Base-by-base conservation (phyloP, 345 rosid species). In the Balakata baccata region DNA sequence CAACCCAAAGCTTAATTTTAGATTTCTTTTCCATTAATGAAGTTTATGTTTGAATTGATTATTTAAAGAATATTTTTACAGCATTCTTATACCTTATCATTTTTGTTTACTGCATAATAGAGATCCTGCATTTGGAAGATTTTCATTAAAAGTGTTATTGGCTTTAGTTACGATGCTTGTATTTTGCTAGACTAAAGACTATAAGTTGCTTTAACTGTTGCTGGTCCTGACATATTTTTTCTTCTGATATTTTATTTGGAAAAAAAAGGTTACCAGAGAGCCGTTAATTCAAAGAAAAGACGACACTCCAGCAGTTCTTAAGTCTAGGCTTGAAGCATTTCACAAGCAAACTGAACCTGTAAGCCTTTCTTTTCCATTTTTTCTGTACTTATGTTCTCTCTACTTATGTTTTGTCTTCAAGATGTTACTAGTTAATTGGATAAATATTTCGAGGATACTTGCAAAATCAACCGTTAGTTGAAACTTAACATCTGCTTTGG, bases 321-420 rank as follows among this genome's bases (percentile, higher is more conserved):
- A 75, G 78, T 90, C 96, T 45, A 88, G 98, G 82, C 93, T 94
- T 54, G 92, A 89, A 71, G 88, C 93, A 62, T 94, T 92, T 77
- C 97, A 94, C 87, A 86, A 76, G 86, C 97, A 92, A 82, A 94
- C 98, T 10, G 89, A 90, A 79, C 97, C 97, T 3, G 97, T 94
- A 86, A 67, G 73, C 64, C 29, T 67, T 52, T 65, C 25, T 68
- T 41, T 46, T 34, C n/a, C 65, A 2, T 29, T 6, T 58, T 10
- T 56, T 57, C 71, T 25, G 25, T 14, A 25, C 25, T 39, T 14
- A 41, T 6, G 47, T 43, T 43, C 47, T 6, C 23, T 52, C 7
- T 52, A 52, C 1, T 52, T 61, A 29, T 11, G 45, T 34, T 63
- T 18, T 18, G 25, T 17, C 10, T 37, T 62, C 46, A 38, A 62